A percentile compares a stretch with the other conserved stretches of the same genome.
Evolutionary conservation across 306 rosid genomes (phyloP).

Genomic region (Cucurbita moschata): DNA sequence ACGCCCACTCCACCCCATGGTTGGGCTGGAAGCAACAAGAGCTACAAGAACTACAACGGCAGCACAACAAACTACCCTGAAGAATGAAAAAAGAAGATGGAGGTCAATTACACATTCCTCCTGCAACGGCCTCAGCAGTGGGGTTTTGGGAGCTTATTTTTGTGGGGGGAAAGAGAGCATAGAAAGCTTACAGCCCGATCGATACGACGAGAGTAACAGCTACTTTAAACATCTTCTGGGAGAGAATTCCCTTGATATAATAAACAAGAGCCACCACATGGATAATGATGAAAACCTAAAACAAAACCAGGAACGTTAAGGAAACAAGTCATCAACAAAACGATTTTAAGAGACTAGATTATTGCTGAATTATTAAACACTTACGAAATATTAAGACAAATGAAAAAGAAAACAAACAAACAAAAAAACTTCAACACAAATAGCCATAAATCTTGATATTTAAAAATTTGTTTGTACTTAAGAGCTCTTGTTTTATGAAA

Average conservation of each 20-base stretch:
- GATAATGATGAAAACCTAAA: conserved; percentile 83
- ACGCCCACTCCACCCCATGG: conserved; percentile 98
- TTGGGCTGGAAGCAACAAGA: conserved; percentile 94
- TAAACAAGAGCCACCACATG: conserved; percentile 94
- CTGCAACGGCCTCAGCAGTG: conserved; percentile 4
- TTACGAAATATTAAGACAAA: not conserved
- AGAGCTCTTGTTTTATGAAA: too few species aligned
- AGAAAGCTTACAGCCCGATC: conserved; percentile 64
- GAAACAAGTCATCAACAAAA: conserved; percentile 17
- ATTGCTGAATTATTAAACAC: not conserved
- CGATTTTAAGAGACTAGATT: not conserved
- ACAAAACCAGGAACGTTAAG: not conserved
- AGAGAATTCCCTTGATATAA: conserved; percentile 78
- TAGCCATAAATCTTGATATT: not conserved
- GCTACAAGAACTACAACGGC: conserved; percentile 72
- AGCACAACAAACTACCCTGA: conserved; percentile 69
- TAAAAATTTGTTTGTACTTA: too few species aligned
- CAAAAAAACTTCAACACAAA: not conserved
- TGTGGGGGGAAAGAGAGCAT: not conserved
- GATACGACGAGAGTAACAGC: conserved; percentile 77
- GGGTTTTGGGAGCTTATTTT: not conserved
- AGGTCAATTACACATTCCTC: conserved; percentile 14
- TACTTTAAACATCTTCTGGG: conserved; percentile 87
- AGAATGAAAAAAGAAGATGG: conserved; percentile 12
- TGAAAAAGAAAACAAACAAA: not conserved